phyloP scores from a whole-genome alignment of 805 yeast species.

The Dipodascus albidus region DNA sequence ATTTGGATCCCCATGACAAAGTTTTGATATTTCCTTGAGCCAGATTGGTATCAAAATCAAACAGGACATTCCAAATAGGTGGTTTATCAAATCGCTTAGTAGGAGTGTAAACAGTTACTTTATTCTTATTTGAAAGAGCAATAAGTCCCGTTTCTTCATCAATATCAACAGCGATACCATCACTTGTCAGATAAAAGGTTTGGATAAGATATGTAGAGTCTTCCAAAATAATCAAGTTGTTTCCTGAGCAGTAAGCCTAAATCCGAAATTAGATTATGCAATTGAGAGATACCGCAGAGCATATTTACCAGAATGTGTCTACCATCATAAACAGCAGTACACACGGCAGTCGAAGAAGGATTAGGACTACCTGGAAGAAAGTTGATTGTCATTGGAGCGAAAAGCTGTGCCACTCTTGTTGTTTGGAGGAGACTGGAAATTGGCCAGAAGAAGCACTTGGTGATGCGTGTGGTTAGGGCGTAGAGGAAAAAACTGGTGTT shows the following conservation, averaged over 20 bases:
- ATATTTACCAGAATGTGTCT: slow-evolving; percentile 38
- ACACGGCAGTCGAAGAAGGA: slow-evolving; percentile 39
- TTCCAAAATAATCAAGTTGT: slow-evolving; percentile 61
- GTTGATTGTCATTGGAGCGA: slow-evolving; percentile 13
- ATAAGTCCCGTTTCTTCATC: slow-evolving; percentile 44
- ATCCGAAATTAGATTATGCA: not conserved
- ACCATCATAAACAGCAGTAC: slow-evolving; percentile 54
- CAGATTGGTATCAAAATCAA: slow-evolving; percentile 11
- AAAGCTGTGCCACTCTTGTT: not conserved
- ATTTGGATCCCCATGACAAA: slow-evolving; percentile 42
- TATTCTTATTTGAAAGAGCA: slow-evolving; percentile 18
- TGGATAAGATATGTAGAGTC: slow-evolving; percentile 49
- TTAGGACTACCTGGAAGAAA: slow-evolving; percentile 82
- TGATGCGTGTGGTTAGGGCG: slow-evolving; percentile 1
- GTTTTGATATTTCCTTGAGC: slow-evolving; percentile 30
- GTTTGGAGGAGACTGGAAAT: not conserved
- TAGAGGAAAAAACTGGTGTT: not conserved
- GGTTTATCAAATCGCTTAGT: slow-evolving; percentile 13
- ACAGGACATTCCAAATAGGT: slow-evolving; percentile 7
- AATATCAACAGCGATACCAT: slow-evolving; percentile 56
- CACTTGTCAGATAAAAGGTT: slow-evolving; percentile 59
- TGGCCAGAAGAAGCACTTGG: not conserved
- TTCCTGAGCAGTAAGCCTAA: slow-evolving; percentile 73
- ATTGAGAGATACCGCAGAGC: not conserved
- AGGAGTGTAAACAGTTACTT: slow-evolving; percentile 18